These are phyloP conservation scores for Bipolaris sorokiniana DNA, from an alignment of 2,329 filamentous ascomycete genomes.

Conservation along the genomic window DNA sequence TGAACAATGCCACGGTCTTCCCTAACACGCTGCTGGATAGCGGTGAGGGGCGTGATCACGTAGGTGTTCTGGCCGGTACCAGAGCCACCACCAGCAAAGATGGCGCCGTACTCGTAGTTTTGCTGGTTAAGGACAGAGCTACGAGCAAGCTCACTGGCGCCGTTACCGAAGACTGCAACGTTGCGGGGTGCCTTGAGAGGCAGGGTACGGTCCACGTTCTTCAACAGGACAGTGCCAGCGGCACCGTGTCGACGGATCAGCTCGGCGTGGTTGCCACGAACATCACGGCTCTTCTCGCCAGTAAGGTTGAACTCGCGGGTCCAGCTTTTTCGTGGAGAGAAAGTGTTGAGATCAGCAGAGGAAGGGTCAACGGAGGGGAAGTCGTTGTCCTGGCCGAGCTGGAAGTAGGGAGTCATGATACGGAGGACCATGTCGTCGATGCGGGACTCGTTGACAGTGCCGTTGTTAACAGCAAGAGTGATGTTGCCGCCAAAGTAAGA, in stretches of 20 bases:
- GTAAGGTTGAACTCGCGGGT: slow-evolving; percentile 45
- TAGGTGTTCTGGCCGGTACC: slow-evolving; percentile 52
- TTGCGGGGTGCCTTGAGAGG: slow-evolving; percentile 60
- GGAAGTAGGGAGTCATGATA: slow-evolving; percentile 56
- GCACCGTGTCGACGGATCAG: slow-evolving; percentile 52
- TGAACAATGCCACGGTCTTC: slow-evolving; percentile 51
- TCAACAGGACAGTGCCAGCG: slow-evolving; percentile 53
- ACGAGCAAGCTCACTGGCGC: slow-evolving; percentile 55
- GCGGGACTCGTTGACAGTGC: slow-evolving; percentile 48
- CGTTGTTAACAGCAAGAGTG: slow-evolving; percentile 49
- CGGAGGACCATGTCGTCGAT: slow-evolving; percentile 56
- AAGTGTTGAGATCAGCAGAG: slow-evolving; percentile 38
- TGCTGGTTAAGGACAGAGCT: slow-evolving; percentile 50
- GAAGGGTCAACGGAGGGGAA: slow-evolving; percentile 49
- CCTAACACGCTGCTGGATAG: slow-evolving; percentile 45
- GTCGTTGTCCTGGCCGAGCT: slow-evolving; percentile 51
- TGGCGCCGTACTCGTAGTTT: slow-evolving; percentile 51
- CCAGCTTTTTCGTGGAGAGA: slow-evolving; percentile 51
- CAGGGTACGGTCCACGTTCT: slow-evolving; percentile 58
- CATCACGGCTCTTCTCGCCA: slow-evolving; percentile 41
- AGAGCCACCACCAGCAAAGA: slow-evolving; percentile 51
- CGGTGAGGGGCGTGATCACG: slow-evolving; percentile 51
- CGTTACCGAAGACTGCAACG: slow-evolving; percentile 59
- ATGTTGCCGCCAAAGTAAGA: slow-evolving; percentile 55
- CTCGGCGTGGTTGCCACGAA: slow-evolving; percentile 51